Base-by-base conservation (phyloP, 2,329 filamentous ascomycete genomes). In the Fusarium metavorans region DNA sequence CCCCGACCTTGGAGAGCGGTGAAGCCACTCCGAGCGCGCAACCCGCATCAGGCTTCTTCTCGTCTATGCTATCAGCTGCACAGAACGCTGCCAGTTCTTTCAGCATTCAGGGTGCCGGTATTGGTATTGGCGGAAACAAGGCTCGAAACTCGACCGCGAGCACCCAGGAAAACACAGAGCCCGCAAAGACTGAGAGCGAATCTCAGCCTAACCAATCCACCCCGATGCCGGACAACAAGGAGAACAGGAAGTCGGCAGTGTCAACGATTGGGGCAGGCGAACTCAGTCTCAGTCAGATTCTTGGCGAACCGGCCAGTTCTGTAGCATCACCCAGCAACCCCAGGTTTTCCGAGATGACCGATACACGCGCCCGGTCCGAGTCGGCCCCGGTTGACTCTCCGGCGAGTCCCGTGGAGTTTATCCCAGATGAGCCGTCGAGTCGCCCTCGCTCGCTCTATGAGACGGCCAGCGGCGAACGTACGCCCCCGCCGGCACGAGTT, bases 261-360 rank as follows among this genome's bases (percentile, higher is more conserved):
- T 95, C 96, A 79, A 98, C 97, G 1, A 87, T 99, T 59, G 97
- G 97, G 14, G 91, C 91, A 78, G 97, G 97, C 6, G 94, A 98
- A 79, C 86, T 99, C 57, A 97, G 94, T 81, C 88, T 98, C 66
- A 95, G 94, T 78, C 94, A 98, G 79, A 87, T 98, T 48, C 94
- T 98, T 65, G 83, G 88, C 13, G 92, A 94, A 59, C 80, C 85
- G n/a, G 85, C 86, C 16, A 88, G 85, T 77, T 82, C 85, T 58
- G 82, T 88, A n/a, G 82, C 87, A 58, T 92, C 88, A 35, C 88
- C 91, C 5, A 87, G 89, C 76, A 86, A 84, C 54, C 85, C 89
- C n/a, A 89, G 86, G 60, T 89, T 90, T 66, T 81, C 86, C 23
- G 89, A 91, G 37, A 72, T 82, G 6, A 75, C 79, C n/a, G 88